Conservation (phyloP, 352 stramenopile genomes). For the Phytophthora constricta region DNA sequence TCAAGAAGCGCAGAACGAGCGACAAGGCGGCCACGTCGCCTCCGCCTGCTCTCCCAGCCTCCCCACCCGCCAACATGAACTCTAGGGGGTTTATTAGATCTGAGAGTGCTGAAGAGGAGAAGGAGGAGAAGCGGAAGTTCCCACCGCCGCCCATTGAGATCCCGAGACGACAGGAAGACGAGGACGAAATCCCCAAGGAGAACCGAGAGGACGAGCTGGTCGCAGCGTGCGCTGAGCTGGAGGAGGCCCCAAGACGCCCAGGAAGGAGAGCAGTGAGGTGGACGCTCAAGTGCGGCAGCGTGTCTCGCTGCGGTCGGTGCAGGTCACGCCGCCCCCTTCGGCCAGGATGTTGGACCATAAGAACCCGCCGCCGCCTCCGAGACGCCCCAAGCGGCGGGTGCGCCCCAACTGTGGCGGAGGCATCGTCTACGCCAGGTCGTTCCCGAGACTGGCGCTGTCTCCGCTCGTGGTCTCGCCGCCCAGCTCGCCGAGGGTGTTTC, state of each 20-base stretch:
- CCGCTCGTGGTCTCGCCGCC: conserved; percentile 46
- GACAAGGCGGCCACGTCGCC: conserved; percentile 22
- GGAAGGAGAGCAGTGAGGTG: conserved; percentile 33
- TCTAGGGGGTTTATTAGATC: too few relatives aligned
- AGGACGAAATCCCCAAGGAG: conserved; percentile 31
- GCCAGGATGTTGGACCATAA: conserved; percentile 68
- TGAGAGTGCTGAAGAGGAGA: conserved; percentile 26
- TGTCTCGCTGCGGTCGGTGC: conserved; percentile 40
- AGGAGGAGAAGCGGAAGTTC: conserved; percentile 37
- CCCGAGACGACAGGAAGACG: conserved; percentile 17
- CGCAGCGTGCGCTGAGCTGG: conserved; percentile 31
- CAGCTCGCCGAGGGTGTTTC: conserved; percentile 52
- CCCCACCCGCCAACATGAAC: conserved; percentile 34
- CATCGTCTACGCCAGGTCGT: conserved; percentile 41
- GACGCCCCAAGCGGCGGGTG: conserved; percentile 32
- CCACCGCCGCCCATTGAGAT: conserved; percentile 34
- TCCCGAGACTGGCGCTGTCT: conserved; percentile 42
- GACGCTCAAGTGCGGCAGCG: conserved; percentile 23
- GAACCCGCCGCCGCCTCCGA: conserved; percentile 69
- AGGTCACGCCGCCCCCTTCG: conserved; percentile 71
- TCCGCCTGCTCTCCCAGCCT: conserved; percentile 22
- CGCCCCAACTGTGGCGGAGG: conserved; percentile 21
- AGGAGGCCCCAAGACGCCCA: conserved; percentile 20
- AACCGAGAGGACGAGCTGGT: conserved; percentile 39
- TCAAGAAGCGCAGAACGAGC: conserved; percentile 22